phyloP scores from a whole-genome alignment of 306 rosid genomes.

The Arachis hypogaea region DNA sequence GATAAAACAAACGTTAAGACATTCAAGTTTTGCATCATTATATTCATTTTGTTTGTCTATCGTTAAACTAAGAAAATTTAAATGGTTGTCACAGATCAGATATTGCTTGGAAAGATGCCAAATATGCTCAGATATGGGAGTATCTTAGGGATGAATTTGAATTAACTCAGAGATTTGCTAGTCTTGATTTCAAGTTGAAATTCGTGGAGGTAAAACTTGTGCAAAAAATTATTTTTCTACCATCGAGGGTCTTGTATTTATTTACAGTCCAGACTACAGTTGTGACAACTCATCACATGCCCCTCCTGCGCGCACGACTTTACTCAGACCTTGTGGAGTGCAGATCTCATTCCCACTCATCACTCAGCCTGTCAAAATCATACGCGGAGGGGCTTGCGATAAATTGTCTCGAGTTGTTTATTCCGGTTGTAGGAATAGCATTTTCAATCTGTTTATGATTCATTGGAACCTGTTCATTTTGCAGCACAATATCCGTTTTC shows the following conservation, averaged over 20 bases:
- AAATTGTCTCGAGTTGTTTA: background rate
- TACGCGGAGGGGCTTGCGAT: no score
- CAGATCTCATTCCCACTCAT: no score
- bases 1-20: no score
- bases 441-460: background rate
- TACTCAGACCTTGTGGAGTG: no score
- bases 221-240: background rate
- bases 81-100: constrained; percentile 71
- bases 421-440: background rate
- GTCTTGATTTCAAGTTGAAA: constrained; percentile 96
- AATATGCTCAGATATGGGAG: constrained; percentile 99
- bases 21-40: background rate
- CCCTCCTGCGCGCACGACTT: no score
- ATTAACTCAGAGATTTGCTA: constrained; percentile 89
- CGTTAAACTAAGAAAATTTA: constrained; percentile 1
- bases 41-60: background rate
- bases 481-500: constrained; percentile 97
- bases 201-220: constrained; percentile 79
- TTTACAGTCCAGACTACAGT: no score
- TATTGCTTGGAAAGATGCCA: constrained; percentile 99
- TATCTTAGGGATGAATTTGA: constrained; percentile 96
- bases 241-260: background rate
- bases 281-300: no score
- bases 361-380: no score
- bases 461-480: background rate